Percentiles rank a stretch among this genome's conserved stretches.
These are phyloP conservation scores for Agapanthus africanus DNA, from an alignment of 106 monocot genomes.

Conservation along the genomic window DNA sequence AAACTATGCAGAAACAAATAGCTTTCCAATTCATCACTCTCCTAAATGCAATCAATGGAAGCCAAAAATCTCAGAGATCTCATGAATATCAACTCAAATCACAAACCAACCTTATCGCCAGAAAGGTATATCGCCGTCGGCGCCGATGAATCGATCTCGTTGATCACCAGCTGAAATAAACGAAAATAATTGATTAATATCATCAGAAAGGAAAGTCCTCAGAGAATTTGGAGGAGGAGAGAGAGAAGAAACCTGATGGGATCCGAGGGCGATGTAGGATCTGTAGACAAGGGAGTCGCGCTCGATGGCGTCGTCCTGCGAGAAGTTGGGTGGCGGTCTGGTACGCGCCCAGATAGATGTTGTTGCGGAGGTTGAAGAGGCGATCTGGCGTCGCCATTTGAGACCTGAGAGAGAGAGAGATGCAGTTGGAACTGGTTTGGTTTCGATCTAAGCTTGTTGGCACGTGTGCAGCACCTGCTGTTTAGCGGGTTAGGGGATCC, in stretches of 20 bases:
- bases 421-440: no score
- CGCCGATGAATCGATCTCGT: constrained; percentile 75
- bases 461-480: no score
- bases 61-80: not conserved
- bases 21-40: no score
- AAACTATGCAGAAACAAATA: no score
- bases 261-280: constrained; percentile 89
- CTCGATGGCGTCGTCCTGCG: constrained; percentile 68
- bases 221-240: not conserved
- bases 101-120: constrained; percentile 61
- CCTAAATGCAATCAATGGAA: not conserved
- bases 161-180: constrained; percentile 64
- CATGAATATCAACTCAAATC: no score
- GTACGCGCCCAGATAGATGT: constrained; percentile 84
- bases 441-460: no score
- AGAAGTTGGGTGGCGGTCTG: constrained; percentile 67
- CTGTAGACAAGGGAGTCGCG: constrained; percentile 76
- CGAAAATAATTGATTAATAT: not conserved
- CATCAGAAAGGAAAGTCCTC: constrained; percentile 1
- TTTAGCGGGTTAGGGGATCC: no score
- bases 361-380: constrained; percentile 89
- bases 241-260: constrained; percentile 46
- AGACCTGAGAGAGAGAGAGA: no score
- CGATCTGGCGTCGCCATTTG: constrained; percentile 64
- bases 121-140: constrained; percentile 77